Evolutionary conservation across 1,284 basidiomycete species (phyloP), one percentile per base, ranked within the genome.

Genomic region (Sanghuangporus sanghuang): DNA sequence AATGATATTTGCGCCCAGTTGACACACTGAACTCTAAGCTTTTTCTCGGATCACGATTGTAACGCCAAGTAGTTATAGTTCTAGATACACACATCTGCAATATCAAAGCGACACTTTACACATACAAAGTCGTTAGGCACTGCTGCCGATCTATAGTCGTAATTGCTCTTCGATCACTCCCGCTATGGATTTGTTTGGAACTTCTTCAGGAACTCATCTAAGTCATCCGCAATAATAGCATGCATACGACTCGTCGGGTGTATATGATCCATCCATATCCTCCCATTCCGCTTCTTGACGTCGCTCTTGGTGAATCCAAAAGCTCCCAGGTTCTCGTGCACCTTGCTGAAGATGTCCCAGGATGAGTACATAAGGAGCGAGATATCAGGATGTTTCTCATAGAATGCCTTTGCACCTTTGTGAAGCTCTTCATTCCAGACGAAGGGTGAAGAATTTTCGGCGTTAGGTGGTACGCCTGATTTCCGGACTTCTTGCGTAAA

Each of bases 221-320:
- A 36, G 46, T 75, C 76, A 38, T 71, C 66, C 14, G 80, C 80
- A 18, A 82, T 66, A 50, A 77, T 64, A 48, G 74, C 73, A 61
- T 82, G 80, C 36, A 83, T 74, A 63, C 70, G 72, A 66, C 76
- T 79, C 0, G 78, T 81, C 2, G 80, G 80, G 68, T 83, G 82
- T 36, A 84, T 65, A 18, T 72, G 69, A 67, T 86, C 84, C n/a
- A 75, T 67, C 85, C 85, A 87, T 12, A 86, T 77, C 0, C 69
- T 68, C n/a, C 80, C 78, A 0, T 71, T 71, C 49, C 65, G 16
- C 67, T 69, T 70, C 36, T 71, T 56, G 57, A 72, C 50, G 68
- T 81, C 75, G 14, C 42, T 61, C 2, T 67, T 66, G 1, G 68
- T 57, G 63, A 86, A 81, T 0, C 79, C 81, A 64, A 79, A 76